Conservation (phyloP, 805 yeast species). For the Candida nemodendra region DNA sequence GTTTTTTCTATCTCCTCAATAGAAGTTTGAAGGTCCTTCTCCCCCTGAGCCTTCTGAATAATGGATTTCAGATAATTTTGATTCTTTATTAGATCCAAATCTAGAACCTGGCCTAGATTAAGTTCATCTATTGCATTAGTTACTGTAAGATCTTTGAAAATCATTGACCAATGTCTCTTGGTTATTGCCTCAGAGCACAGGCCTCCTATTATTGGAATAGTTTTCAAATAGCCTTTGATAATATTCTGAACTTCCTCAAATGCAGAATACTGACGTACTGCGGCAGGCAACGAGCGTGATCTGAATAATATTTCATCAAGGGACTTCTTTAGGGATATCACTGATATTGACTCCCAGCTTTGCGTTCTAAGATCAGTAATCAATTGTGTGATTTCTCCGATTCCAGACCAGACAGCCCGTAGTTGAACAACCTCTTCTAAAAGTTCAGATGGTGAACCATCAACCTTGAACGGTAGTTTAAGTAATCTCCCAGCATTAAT, state of each 20-base stretch:
- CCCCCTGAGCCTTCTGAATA: conserved; percentile 68
- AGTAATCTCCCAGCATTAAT: conserved; percentile 35
- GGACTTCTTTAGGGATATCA: conserved; percentile 42
- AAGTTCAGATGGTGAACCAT: conserved; percentile 32
- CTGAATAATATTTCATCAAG: conserved; percentile 50
- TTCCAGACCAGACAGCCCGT: conserved; percentile 60
- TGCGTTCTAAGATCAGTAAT: conserved; percentile 41
- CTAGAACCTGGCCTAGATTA: conserved; percentile 61
- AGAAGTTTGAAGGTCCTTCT: conserved; percentile 60
- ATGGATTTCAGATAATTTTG: conserved; percentile 46
- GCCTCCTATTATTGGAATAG: conserved; percentile 39
- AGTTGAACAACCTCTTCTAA: conserved; percentile 54
- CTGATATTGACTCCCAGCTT: conserved; percentile 50
- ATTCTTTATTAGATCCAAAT: conserved; percentile 47
- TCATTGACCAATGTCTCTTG: conserved; percentile 63
- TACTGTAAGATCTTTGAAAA: conserved; percentile 35
- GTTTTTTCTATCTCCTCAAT: conserved; percentile 46
- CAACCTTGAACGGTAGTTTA: conserved; percentile 31
- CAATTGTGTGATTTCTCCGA: conserved; percentile 49
- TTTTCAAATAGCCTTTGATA: conserved; percentile 41
- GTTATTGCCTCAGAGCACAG: conserved; percentile 58
- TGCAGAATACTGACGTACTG: conserved; percentile 66
- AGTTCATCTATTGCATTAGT: conserved; percentile 27
- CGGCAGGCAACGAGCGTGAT: conserved; percentile 53
- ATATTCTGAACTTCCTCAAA: conserved; percentile 54